Base-by-base conservation (phyloP, 306 rosid genomes). In the Acacia crassicarpa region DNA sequence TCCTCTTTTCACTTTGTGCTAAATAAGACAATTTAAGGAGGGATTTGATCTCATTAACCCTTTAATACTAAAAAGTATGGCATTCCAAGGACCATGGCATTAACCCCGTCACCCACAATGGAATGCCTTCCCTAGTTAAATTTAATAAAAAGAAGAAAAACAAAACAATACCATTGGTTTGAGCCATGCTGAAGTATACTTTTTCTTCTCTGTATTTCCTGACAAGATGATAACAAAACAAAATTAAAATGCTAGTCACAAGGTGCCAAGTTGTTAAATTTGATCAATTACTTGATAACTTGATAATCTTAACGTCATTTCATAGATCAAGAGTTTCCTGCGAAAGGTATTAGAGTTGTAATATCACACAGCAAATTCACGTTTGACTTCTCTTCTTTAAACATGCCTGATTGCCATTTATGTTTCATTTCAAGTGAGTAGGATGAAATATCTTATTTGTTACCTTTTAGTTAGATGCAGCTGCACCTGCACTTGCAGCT, bases 401-500 rank as follows among this genome's bases (percentile, higher is more conserved):
- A 54, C 54, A n/a, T 62, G 53, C 49, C 58, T 0, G 19, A 11
- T 23, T 67, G 9, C 44, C 27, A 43, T 33, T 45, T 6, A 56
- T 67, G 33, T 30, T 46, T 6, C 19, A 77, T 22, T 65, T 67
- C 17, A 8, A 20, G 53, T 41, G 66, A 10, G 38, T 27, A 35
- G 70, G 45, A 74, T 76, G 69, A 72, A 16, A 13, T 43, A 17
- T 78, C 45, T 72, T 2, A 20, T 58, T 76, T 75, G 25, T 73
- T 20, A 32, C 73, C n/a, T 81, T 80, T 80, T 82, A 89, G 95
- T 82, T 91, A 85, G 95, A 91, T 82, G 88, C 87, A 53, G 95
- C 95, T 66, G 93, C 93, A 8, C 90, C 90, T 48, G 70, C 80
- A 51, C 91, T 91, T 48, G 90, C 91, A 43, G 80, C 67, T 48